phyloP scores from a whole-genome alignment of 176 grass and related monocot genomes.

The Oryza meridionalis region DNA sequence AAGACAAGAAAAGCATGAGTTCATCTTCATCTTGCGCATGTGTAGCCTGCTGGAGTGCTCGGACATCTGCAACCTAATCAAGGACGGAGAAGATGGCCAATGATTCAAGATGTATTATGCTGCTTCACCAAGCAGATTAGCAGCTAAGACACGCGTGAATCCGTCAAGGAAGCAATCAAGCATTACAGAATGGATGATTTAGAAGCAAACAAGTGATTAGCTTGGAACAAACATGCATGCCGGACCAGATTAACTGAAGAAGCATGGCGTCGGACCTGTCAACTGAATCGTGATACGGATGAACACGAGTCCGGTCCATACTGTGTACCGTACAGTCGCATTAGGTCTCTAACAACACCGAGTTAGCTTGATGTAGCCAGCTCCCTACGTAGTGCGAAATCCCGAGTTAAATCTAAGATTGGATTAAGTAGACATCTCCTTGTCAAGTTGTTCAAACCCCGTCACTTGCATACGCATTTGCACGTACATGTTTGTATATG shows the following conservation, averaged over 20 bases:
- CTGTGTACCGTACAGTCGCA: neutral
- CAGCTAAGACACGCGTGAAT: neutral
- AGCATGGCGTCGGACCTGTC: neutral
- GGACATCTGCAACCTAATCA: conserved; percentile 76
- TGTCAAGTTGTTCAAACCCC: neutral
- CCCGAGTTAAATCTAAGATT: neutral
- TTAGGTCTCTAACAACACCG: neutral
- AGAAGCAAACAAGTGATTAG: neutral
- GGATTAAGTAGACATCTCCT: neutral
- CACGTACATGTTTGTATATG: too few species aligned
- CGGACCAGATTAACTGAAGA: neutral
- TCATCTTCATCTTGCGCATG: too few species aligned
- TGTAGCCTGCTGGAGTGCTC: conserved; percentile 70
- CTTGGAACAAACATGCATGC: neutral
- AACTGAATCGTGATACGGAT: neutral
- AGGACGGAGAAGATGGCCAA: conserved; percentile 73
- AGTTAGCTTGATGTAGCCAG: neutral
- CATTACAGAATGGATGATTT: neutral
- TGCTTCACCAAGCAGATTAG: neutral
- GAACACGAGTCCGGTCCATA: neutral
- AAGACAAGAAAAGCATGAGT: too few species aligned
- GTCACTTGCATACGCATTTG: neutral
- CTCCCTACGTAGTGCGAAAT: neutral
- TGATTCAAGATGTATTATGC: conserved; percentile 19
- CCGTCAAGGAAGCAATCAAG: neutral